phyloP scores from a whole-genome alignment of 352 stramenopile species.

The Saprolegnia parasitica region DNA sequence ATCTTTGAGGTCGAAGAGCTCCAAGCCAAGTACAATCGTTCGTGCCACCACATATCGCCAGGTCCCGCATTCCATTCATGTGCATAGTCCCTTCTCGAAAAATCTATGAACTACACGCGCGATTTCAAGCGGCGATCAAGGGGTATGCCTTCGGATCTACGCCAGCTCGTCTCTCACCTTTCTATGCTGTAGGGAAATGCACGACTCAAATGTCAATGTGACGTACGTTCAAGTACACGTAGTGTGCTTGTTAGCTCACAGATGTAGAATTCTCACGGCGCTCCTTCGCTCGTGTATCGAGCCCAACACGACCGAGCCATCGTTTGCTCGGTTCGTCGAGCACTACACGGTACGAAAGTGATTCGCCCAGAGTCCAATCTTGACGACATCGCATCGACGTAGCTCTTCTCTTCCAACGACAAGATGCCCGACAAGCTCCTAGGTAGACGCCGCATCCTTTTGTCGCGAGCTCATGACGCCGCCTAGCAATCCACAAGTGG shows the following conservation, averaged over 20 bases:
- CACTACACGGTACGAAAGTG: background rate
- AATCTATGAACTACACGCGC: conserved; percentile 5
- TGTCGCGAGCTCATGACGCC: background rate
- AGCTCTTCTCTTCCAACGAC: background rate
- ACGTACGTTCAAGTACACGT: background rate
- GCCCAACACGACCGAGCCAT: background rate
- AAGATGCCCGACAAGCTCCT: background rate
- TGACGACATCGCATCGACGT: background rate
- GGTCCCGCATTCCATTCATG: background rate
- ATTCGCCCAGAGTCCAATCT: no score
- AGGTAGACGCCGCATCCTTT: background rate
- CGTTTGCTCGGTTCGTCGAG: background rate
- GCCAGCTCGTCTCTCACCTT: background rate
- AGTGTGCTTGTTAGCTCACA: background rate
- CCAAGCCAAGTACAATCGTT: background rate
- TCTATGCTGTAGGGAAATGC: background rate
- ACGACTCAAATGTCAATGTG: background rate
- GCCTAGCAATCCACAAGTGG: background rate
- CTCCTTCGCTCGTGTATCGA: background rate
- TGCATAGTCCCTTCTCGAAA: background rate
- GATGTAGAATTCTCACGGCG: background rate
- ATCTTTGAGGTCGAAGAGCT: conserved; percentile 15
- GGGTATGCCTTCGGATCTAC: background rate
- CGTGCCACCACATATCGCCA: background rate
- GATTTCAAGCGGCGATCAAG: background rate